A percentile compares a stretch with the other conserved stretches of the same genome.
Conservation (phyloP, 2,329 filamentous ascomycete genomes). For the Colletotrichum coccodes region DNA sequence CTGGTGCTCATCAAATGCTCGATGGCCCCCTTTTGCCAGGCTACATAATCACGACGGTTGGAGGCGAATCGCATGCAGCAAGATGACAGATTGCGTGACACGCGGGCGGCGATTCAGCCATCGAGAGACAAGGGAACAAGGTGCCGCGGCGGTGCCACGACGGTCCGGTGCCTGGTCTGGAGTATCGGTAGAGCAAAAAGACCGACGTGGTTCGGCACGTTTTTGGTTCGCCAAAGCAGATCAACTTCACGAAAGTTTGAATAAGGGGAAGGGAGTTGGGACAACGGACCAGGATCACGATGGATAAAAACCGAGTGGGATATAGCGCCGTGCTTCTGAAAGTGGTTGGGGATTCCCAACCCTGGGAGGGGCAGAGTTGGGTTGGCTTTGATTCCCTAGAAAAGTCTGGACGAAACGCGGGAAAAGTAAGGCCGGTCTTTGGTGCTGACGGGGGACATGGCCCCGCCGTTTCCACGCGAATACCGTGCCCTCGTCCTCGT, state of each 20-base stretch:
- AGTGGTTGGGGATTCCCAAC: background rate
- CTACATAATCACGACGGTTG: background rate
- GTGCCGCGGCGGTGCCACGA: slow-evolving; percentile 3
- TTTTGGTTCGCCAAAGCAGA: background rate
- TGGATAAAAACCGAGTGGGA: slow-evolving; percentile 8
- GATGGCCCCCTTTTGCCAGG: background rate
- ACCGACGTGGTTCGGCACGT: background rate
- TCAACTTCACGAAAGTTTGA: background rate
- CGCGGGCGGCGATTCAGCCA: slow-evolving; percentile 16
- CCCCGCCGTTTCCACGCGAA: slow-evolving; percentile 13
- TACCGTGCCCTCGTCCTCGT: background rate
- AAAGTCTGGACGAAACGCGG: slow-evolving; percentile 31
- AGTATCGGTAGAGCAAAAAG: background rate
- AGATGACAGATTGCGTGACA: slow-evolving; percentile 26
- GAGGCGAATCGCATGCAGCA: slow-evolving; percentile 26
- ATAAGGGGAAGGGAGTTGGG: background rate
- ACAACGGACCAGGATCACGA: background rate
- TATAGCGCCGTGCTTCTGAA: slow-evolving; percentile 3
- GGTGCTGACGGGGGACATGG: background rate
- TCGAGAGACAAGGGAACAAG: background rate
- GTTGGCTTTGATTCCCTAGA: background rate
- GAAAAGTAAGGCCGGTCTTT: slow-evolving; percentile 19
- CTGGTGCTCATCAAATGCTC: background rate
- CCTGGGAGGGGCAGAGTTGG: background rate
- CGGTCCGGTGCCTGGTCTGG: slow-evolving; percentile 18